Base-by-base conservation (phyloP, 2,329 filamentous ascomycete species). In the Mariannaea sp. region DNA sequence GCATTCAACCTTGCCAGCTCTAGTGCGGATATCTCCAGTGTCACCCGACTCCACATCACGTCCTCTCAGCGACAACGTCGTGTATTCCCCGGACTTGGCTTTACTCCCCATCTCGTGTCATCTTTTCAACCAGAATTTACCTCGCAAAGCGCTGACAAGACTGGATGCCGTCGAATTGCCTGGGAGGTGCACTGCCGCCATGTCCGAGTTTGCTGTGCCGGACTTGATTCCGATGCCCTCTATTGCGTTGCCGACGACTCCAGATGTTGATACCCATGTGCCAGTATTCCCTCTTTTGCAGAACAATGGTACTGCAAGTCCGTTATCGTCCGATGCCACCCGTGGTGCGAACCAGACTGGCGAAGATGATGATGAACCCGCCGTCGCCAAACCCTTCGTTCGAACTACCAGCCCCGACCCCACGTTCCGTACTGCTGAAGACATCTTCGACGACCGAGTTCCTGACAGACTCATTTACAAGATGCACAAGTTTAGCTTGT, bases 401-500 rank as follows among this genome's bases (percentile, higher is more conserved):
- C 78, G 83, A 40, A 80, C 77, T 3, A 76, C 74, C 17, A 85
- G 81, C 61, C 81, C 80, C 9, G 76, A 81, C 33, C 69, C 75
- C 7, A 62, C 68, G 16, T 62, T 65, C 3, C 71, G 71, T 22
- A 53, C 51, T 7, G 56, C 61, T 3, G 56, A 59, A 29, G 68
- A 72, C 26, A 64, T 66, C 12, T 69, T 70, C 17, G 70, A 73
- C 14, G 68, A 70, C 13, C 68, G 65, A 12, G 62, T 64, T 1
- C 64, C 65, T 5, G 70, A 75, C 47, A 72, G 75, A 17, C 62
- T 77, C 14, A 71, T 78, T 38, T 80, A 81, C 71, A 83, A 82
- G 70, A 96, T 99, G 91, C 92, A 97, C 77, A 95, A 94, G 67
- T 97, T 96, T 73, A 94, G 90, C n/a, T 77, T 99, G 17, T 97